Conservation (phyloP, 1,139 yeast genomes). For the Casaregolazyma lundiana region DNA sequence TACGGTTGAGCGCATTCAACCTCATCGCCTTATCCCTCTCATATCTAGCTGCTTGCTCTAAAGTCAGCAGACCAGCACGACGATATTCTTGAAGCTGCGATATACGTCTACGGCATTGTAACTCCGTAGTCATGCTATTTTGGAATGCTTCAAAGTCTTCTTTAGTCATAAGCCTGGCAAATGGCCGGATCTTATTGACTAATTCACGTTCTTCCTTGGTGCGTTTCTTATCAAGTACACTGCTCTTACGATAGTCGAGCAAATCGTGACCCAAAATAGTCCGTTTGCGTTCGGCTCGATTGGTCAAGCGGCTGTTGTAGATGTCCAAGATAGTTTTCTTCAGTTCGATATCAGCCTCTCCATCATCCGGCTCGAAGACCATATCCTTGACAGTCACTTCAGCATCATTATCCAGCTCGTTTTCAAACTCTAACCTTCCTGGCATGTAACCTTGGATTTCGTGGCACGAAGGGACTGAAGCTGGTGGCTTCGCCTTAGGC, state of each 20-base stretch:
- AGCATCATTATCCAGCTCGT: conserved; percentile 95
- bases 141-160: conserved; percentile 73
- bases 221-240: conserved; percentile 70
- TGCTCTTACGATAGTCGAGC: conserved; percentile 79
- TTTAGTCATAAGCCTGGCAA: conserved; percentile 73
- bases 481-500: conserved; percentile 81
- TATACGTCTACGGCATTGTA: conserved; percentile 73
- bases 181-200: conserved; percentile 68
- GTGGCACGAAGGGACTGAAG: conserved; percentile 93
- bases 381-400: conserved; percentile 91
- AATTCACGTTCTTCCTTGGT: conserved; percentile 87
- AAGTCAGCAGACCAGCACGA: conserved; percentile 74
- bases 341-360: conserved; percentile 79
- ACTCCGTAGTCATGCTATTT: conserved; percentile 68
- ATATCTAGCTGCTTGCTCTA: conserved; percentile 79
- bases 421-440: conserved; percentile 93
- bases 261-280: conserved; percentile 69
- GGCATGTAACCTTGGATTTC: conserved; percentile 99
- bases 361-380: conserved; percentile 92
- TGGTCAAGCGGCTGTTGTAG: conserved; percentile 80
- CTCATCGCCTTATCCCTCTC: conserved; percentile 75
- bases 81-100: conserved; percentile 93
- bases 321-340: conserved; percentile 84
- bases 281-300: conserved; percentile 90
- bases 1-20: conserved; percentile 25